phyloP scores from a whole-genome alignment of 768 basidiomycete genomes.

The Postia placenta region DNA sequence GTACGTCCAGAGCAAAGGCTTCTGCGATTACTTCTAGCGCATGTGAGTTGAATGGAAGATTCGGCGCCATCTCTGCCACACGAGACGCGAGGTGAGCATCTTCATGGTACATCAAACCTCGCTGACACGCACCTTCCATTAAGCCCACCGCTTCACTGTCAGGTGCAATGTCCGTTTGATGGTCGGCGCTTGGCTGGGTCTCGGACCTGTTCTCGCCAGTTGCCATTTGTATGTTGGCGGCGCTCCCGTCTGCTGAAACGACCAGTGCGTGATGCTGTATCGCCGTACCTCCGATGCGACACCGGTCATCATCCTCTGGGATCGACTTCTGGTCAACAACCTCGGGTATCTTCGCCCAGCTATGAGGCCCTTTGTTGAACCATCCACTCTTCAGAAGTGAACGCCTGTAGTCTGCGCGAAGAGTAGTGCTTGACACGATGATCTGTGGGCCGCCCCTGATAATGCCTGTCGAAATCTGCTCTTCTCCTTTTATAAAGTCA shows the following conservation, averaged over 20 bases:
- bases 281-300: slow-evolving; percentile 10
- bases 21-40: slow-evolving; percentile 65
- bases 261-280: slow-evolving; percentile 55
- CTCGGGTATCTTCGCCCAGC: slow-evolving; percentile 18
- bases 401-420: slow-evolving; percentile 47
- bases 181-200: too few species aligned
- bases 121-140: too few species aligned
- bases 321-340: too few species aligned
- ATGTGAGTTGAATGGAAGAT: slow-evolving; percentile 49
- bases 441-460: slow-evolving; percentile 56
- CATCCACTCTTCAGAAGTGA: slow-evolving; percentile 57
- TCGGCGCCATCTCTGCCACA: slow-evolving; percentile 9
- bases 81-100: too few species aligned
- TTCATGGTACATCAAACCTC: too few species aligned
- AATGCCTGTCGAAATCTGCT: too few species aligned
- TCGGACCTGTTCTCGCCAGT: too few species aligned
- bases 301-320: too few species aligned
- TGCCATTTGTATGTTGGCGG: too few species aligned
- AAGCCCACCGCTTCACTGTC: too few species aligned
- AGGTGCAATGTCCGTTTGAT: background rate
- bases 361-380: slow-evolving; percentile 28
- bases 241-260: slow-evolving; percentile 46
- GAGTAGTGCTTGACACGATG: slow-evolving; percentile 66
- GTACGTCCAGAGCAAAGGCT: slow-evolving; percentile 69
- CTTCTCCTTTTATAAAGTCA: too few species aligned